Conservation (phyloP, 129 eudicot genomes). For the Chrysanthemum makinoi region DNA sequence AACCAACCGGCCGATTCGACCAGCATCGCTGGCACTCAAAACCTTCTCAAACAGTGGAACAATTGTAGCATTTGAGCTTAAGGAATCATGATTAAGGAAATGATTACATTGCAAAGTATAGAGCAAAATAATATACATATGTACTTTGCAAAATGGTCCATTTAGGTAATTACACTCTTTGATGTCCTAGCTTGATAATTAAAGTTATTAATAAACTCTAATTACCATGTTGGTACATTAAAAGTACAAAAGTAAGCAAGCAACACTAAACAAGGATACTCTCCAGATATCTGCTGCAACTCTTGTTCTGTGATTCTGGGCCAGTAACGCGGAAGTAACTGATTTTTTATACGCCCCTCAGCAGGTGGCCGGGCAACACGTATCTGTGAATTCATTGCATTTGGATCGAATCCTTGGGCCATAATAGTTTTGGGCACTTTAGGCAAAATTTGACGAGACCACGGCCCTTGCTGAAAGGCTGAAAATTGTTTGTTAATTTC, state of each 20-base stretch:
- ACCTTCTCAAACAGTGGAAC: slow-evolving; percentile 92
- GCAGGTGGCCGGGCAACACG: slow-evolving; percentile 94
- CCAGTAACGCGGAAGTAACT: slow-evolving; percentile 98
- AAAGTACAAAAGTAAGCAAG: background rate
- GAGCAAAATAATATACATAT: background rate
- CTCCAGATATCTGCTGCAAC: slow-evolving; percentile 97
- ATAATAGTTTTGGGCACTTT: slow-evolving; percentile 57
- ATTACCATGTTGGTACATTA: background rate
- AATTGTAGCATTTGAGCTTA: slow-evolving; percentile 86
- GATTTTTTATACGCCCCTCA: slow-evolving; percentile 88
- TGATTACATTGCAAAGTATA: background rate
- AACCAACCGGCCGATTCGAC: slow-evolving; percentile 97
- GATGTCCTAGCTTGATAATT: too few relatives aligned
- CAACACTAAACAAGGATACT: slow-evolving; percentile 64
- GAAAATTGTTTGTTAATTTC: too few relatives aligned
- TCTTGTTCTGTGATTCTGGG: slow-evolving; percentile 98
- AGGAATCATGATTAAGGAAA: slow-evolving; percentile 54
- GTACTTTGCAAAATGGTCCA: background rate
- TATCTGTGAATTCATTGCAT: slow-evolving; percentile 47
- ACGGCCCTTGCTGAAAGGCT: slow-evolving; percentile 28
- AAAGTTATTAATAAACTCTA: background rate
- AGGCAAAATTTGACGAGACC: slow-evolving; percentile 63
- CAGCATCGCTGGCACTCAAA: slow-evolving; percentile 97
- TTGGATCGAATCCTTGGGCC: slow-evolving; percentile 53
- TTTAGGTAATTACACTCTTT: background rate